Percentiles rank a stretch among this genome's conserved stretches.
phyloP scores from a whole-genome alignment of 2,329 filamentous ascomycete species.

The Alternaria incomplexa region DNA sequence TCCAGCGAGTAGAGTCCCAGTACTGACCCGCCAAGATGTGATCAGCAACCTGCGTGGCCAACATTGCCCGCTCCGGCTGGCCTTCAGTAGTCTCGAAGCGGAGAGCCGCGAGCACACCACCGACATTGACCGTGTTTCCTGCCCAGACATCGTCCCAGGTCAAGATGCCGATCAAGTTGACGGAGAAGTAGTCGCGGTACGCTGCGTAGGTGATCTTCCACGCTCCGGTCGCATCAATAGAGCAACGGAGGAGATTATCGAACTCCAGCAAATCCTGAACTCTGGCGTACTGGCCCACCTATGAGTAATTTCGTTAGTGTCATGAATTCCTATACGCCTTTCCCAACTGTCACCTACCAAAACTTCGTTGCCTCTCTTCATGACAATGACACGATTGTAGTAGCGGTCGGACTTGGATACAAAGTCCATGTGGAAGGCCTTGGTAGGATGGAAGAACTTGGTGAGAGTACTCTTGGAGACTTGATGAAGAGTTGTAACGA shows the following conservation, averaged over 20 bases:
- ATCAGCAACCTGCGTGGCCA: no score
- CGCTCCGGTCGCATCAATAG: neutral
- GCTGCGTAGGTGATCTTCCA: constrained; percentile 2
- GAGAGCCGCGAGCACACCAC: no score
- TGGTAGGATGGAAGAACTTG: neutral
- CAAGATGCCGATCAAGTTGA: no score
- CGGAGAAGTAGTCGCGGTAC: neutral
- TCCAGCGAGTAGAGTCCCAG: no score
- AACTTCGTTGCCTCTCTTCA: neutral
- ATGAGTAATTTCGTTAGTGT: no score
- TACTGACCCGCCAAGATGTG: no score
- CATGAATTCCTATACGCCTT: neutral
- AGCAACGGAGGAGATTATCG: neutral
- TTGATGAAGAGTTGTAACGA: neutral
- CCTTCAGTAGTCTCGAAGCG: no score
- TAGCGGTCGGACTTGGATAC: neutral
- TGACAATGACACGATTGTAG: neutral
- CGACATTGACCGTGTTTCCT: no score
- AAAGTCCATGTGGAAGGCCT: neutral
- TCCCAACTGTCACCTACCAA: neutral
- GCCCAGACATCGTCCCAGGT: no score
- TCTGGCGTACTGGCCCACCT: neutral
- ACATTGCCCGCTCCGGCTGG: no score
- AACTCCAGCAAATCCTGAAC: neutral
- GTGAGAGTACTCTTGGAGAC: neutral